Percentiles rank a stretch among this genome's conserved stretches.
These are phyloP conservation scores for Tricholoma sp. DNA, from an alignment of 768 basidiomycete genomes.

Conservation along the genomic window DNA sequence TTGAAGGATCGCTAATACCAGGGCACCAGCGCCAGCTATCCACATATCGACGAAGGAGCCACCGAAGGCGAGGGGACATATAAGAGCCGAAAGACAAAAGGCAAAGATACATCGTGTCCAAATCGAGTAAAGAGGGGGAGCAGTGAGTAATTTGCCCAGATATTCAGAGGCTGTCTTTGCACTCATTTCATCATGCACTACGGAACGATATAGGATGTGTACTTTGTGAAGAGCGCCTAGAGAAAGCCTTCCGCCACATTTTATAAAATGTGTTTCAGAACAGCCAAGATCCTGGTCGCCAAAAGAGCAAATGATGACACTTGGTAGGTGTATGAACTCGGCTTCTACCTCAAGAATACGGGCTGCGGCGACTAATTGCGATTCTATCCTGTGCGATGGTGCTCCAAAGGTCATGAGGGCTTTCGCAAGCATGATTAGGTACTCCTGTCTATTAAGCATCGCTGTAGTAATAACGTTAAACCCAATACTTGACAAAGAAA, in stretches of 20 bases:
- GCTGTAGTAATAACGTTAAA: conserved; percentile 36
- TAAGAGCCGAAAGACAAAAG: conserved; percentile 67
- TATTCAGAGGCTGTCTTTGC: conserved; percentile 68
- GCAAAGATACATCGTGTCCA: conserved; percentile 62
- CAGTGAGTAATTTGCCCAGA: conserved; percentile 57
- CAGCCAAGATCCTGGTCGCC: conserved; percentile 87
- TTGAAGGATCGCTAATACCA: conserved; percentile 65
- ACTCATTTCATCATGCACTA: conserved; percentile 89
- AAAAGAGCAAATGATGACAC: conserved; percentile 82
- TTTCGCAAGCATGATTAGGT: conserved; percentile 79
- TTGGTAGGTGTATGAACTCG: conserved; percentile 84
- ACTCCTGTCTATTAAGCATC: conserved; percentile 76
- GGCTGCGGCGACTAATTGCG: conserved; percentile 85
- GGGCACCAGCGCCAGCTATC: conserved; percentile 67
- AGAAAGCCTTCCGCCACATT: conserved; percentile 69
- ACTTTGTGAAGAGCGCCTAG: conserved; percentile 83
- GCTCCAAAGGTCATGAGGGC: conserved; percentile 91
- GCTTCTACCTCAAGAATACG: conserved; percentile 87
- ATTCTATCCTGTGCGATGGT: conserved; percentile 90
- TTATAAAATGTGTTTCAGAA: conserved; percentile 86
- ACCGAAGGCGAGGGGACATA: conserved; percentile 82
- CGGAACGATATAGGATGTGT: conserved; percentile 78
- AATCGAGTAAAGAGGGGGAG: conserved; percentile 59
- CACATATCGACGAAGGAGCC: conserved; percentile 84
- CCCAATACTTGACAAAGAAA: conserved; percentile 1